These are phyloP conservation scores for Carex pumila DNA, from an alignment of 176 grass and related monocot genomes.

Conservation along the genomic window DNA sequence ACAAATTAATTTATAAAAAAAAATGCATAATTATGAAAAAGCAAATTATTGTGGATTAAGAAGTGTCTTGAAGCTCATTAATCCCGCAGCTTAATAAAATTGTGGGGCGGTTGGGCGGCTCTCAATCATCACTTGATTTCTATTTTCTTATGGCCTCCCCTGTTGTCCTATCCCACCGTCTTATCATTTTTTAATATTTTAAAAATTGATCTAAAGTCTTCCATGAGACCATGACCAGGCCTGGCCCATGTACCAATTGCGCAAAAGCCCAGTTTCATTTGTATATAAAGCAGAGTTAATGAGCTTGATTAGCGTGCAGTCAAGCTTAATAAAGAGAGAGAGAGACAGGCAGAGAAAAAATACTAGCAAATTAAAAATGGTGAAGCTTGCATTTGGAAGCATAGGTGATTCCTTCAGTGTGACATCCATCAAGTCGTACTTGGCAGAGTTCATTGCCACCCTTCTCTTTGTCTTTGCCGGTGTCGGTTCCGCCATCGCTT, in stretches of 20 bases:
- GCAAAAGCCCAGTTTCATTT: background rate
- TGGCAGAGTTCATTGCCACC: slow-evolving; percentile 88
- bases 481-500: slow-evolving; percentile 80
- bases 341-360: background rate
- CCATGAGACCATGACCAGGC: background rate
- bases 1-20: no score
- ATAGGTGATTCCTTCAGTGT: slow-evolving; percentile 60
- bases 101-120: slow-evolving; percentile 59
- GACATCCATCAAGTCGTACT: slow-evolving; percentile 52
- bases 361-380: slow-evolving; percentile 32
- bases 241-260: slow-evolving; percentile 14
- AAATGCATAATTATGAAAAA: no score
- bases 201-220: background rate
- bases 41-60: background rate
- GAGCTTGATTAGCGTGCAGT: background rate
- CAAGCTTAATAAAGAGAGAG: slow-evolving; percentile 14
- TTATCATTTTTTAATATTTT: slow-evolving; percentile 39
- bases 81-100: slow-evolving; percentile 21
- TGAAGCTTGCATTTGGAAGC: slow-evolving; percentile 73
- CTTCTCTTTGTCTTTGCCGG: slow-evolving; percentile 86
- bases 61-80: slow-evolving; percentile 31
- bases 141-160: slow-evolving; percentile 16
- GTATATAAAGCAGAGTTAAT: slow-evolving; percentile 37
- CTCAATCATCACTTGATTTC: slow-evolving; percentile 13
- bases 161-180: slow-evolving; percentile 40